Base-by-base conservation (phyloP, 768 basidiomycete genomes). In the Hortiboletus campestris region DNA sequence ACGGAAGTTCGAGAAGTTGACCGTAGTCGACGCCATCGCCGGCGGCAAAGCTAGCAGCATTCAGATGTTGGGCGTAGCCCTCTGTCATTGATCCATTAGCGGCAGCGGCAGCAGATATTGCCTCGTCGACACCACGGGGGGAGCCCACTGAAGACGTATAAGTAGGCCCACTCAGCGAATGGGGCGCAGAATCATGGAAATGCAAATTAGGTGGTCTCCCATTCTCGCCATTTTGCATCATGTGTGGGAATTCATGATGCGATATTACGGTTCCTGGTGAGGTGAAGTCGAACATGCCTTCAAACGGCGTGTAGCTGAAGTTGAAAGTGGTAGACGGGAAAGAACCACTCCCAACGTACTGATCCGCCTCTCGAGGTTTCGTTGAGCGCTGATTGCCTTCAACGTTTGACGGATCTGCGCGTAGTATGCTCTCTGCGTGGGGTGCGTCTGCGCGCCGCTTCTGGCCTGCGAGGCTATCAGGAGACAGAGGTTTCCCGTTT, bases 361-460 rank as follows among this genome's bases (percentile, higher is more conserved):
- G 69, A 53, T 82, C 79, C 59, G 67, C 67, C 51, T 76, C 67
- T 61, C 73, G 72, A 57, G 64, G 57, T 59, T 63, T 60, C 57
- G 60, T 46, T 53, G 66, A 50, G 49, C 63, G 61, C 51, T 67
- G 68, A 44, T 69, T 67, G 32, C 72, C 72, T 53, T 80, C 75
- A 31, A 84, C 67, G 46, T 81, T 77, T 19, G 86, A 84, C 4
- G 88, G 86, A 74, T 93, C 91, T 46, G 82, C 88, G 44, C 90
- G 86, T 51, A 93, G 70, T 75, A 89, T 80, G 65, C 87, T 89
- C 69, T 93, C 91, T 50, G 76, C 80, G 64, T 89, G 91, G 38
- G 89, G 85, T n/a, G 84, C 78, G 55, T 91, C 89, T 12, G 91
- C 91, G 43, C 86, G 84, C 48, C 91, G 84, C 74, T 93, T 94